Evolutionary conservation across 805 yeast genomes (phyloP), one percentile per base, ranked within the genome.

Genomic region (Candida ipomoeae): DNA sequence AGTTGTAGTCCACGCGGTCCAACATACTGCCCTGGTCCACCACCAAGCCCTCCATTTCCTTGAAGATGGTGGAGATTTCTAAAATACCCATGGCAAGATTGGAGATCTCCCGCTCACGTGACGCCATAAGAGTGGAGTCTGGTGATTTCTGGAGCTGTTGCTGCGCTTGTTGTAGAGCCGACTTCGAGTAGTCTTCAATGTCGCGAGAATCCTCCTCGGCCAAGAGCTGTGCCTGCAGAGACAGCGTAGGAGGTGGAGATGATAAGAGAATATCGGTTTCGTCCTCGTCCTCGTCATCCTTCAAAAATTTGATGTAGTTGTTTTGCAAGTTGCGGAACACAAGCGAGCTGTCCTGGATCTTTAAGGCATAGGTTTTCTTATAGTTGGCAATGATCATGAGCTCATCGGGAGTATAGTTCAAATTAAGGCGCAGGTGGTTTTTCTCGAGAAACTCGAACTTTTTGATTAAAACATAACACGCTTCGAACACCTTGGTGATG

Each of bases 1-100:
- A 70, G 63, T 94, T 94, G 66, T 92, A 94, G 67, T 92, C 99
- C 50, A 94, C 92, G 57, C 97, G 74, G 68, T 94, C 99, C 52
- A 94, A 75, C 40, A 94, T 78, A 0, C 97, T 89, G 1, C 99
- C 99, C 68, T 94, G 99, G 62, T 94, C 98, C 49, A 94, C 86
- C 40, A 94, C 88, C 77, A 94, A 75, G 36, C 83, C 81, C 62
- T 95, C 97, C 80, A 94, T 80, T 62, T 94, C 98, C 64, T 87
- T 86, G 73, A 94, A 94, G 41, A 94, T 92, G 1, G 92, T 89
- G 31, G 95, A 87, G 1, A 94, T 88, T 64, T 94, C 99, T 38
- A 92, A 72, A 41, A 94, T 96, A 46, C 97, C 96, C 74, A 88
- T 89, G 3, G 99, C 98, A 48, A 94, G 78, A 57, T 86, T 87